Evolutionary conservation across 345 rosid genomes (phyloP), one percentile per base, ranked within the genome.

Genomic region (Linum tenue): DNA sequence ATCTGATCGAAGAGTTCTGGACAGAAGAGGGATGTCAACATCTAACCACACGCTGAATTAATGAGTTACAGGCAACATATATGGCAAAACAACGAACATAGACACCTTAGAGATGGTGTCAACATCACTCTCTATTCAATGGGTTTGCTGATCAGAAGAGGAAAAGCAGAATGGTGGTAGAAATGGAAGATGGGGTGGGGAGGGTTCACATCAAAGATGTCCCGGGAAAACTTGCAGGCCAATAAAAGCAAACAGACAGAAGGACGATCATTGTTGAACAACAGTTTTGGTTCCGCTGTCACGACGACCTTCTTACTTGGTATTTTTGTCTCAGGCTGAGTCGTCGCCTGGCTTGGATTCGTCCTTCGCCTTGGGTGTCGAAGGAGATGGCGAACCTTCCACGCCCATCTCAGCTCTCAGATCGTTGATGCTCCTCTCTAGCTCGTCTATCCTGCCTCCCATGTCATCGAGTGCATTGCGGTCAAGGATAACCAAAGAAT

Each of bases 371-470:
- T 83, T 80, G 37, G 83, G 76, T 61, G 72, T 55, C 67, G 71
- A 64, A 10, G 90, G 82, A 37, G 90, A 78, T 43, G 92, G 86
- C 40, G 90, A 72, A 67, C 85, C 86, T 56, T 56, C 59, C 36
- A 56, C 31, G 36, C 59, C 59, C 59, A 56, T 56, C 36, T 56
- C 59, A 4, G 59, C 31, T 35, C 59, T 14, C n/a, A 56, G 59
- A 56, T 56, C 31, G 8, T 56, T 56, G 36, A 56, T 56, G 59
- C 59, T 56, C 59, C 36, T 16, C 2, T 56, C 59, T 35, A 56
- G 59, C 59, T 56, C 59, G 67, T 86, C 85, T 63, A 89, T 87
- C 76, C 86, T 81, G 73, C 56, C 69, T 69, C 91, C 94, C 96
- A 89, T 92, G 36, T 56, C 59, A 16, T 56, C 59, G 16, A 56